Conservation (phyloP, 805 yeast species). For the Brettanomyces naardenensis region DNA sequence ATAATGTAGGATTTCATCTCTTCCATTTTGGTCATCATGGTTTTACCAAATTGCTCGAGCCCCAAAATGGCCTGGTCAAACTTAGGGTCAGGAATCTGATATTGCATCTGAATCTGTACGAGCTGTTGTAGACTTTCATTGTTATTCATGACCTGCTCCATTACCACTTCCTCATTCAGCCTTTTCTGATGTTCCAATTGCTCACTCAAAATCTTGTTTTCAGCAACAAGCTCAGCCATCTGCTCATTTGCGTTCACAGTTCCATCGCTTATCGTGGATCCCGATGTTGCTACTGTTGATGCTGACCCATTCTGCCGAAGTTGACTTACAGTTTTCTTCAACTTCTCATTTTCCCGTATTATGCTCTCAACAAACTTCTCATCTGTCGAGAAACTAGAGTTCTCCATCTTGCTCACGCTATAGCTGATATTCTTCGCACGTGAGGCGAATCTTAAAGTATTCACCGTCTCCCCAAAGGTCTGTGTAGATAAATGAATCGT, state of each 20-base stretch:
- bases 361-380: conserved; percentile 50
- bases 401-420: conserved; percentile 36
- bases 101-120: conserved; percentile 30
- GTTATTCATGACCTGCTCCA: conserved; percentile 38
- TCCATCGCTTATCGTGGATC: background rate
- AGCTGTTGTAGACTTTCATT: conserved; percentile 55
- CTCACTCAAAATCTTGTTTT: conserved; percentile 56
- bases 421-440: conserved; percentile 82
- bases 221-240: conserved; percentile 42
- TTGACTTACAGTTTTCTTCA: conserved; percentile 41
- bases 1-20: conserved; percentile 52
- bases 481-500: conserved; percentile 65
- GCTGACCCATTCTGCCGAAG: conserved; percentile 10
- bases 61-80: conserved; percentile 36
- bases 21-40: conserved; percentile 43
- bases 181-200: conserved; percentile 63
- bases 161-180: conserved; percentile 38
- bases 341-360: conserved; percentile 51
- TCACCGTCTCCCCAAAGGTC: conserved; percentile 69
- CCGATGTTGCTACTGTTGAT: background rate
- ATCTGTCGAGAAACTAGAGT: conserved; percentile 34
- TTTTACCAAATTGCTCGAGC: conserved; percentile 40
- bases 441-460: conserved; percentile 87
- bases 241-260: conserved; percentile 17
- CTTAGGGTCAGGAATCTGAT: conserved; percentile 19